Evolutionary conservation across 2,329 filamentous ascomycete genomes (phyloP), one percentile per base, ranked within the genome.

Genomic region (Microcyclospora tardicrescens): DNA sequence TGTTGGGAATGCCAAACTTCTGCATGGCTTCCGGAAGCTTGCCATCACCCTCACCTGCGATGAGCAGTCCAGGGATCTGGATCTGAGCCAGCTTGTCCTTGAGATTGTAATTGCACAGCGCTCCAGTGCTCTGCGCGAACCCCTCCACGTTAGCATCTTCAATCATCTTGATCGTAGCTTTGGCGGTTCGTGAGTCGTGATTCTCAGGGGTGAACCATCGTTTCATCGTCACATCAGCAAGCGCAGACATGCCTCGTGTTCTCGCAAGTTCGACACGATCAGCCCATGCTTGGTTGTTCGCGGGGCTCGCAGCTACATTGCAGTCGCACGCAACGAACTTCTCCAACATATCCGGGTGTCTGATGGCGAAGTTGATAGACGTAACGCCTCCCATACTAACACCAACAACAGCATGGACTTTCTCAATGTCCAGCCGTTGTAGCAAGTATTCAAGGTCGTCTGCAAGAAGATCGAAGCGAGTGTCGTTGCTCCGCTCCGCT

Each of bases 351-450:
- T 63, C 45, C 0, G 82, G 79, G 50, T 83, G 71, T 31, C 68
- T 68, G 36, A 93, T 71, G 0, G 81, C 79, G 37, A 81, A 77
- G 55, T 81, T 79, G 36, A 91, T 71, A 1, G 79, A 70, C 1
- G 84, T 91, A 2, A 80, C 83, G 37, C 85, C 85, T 45, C 85
- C 85, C 57, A 91, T 76, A 28, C 78, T 84, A 3, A 93, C 84
- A 14, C 85, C 85, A 14, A 91, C 65, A 0, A 89, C 64, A 0
- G 73, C 68, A 28, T 79, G 73, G 0, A 82, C 74, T 51, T 73
- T 72, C 9, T 71, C 66, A 32, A 87, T 77, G 35, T 81, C 74
- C 24, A 93, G 68, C 0, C 79, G 75, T 38, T 78, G 68, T 2
- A 93, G 72, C 1, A 93, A 58, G 0, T 66, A 59, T 29, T 69